Evolutionary conservation across 495 filamentous ascomycete genomes (phyloP).

Genomic region (Neurospora tetraspora): DNA sequence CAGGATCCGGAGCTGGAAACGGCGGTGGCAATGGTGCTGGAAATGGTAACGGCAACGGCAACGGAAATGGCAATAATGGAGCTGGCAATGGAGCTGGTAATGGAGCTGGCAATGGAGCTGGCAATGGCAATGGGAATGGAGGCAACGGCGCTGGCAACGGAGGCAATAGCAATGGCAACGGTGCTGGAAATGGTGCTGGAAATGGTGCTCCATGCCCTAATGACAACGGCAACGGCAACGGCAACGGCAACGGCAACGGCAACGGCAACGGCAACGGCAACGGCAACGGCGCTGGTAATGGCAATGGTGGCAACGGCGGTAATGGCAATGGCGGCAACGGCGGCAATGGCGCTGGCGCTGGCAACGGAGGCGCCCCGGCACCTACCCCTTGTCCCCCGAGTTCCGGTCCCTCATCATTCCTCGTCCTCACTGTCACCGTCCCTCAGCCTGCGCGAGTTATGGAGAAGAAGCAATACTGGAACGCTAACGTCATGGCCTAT

Average conservation of each 20-base stretch:
- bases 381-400: conserved; percentile 4
- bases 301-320: conserved; percentile 4
- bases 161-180: conserved; percentile 2
- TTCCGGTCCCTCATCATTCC: not conserved
- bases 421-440: conserved; percentile 10
- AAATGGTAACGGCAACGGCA: not conserved
- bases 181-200: not conserved
- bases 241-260: not conserved
- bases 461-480: not conserved
- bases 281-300: not conserved
- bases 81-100: too few species aligned
- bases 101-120: not conserved
- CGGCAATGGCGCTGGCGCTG: not conserved
- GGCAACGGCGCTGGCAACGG: not conserved
- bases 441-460: not conserved
- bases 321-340: not conserved
- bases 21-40: not conserved
- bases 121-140: not conserved
- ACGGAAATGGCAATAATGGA: not conserved
- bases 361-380: not conserved
- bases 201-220: not conserved
- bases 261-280: not conserved
- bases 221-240: not conserved
- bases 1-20: not conserved
- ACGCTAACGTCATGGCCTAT: not conserved